Evolutionary conservation across 2,329 filamentous ascomycete species (phyloP), one percentile per base, ranked within the genome.

Genomic region (Penicillium corylophilum): DNA sequence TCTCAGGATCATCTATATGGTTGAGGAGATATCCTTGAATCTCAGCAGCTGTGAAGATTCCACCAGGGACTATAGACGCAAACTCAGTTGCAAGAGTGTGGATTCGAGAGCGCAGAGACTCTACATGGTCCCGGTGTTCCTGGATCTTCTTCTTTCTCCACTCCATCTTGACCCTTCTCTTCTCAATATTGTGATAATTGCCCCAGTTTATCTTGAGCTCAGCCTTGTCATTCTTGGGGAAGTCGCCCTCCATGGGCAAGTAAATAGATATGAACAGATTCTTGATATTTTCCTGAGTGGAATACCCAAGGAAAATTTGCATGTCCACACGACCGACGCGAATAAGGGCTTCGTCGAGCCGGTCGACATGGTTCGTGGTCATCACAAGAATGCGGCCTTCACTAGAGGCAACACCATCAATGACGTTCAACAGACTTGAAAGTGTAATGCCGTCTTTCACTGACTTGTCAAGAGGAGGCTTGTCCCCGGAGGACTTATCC

Each of bases 351-450:
- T 77, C 71, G 61, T 89, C 85, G 0, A 89, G 78, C 46, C 81
- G 79, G 44, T 88, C 83, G 0, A 81, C 79, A 44, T 81, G 78
- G 61, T 89, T 90, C 24, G 85, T 87, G 0, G 86, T 90, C 85
- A 90, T 89, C 65, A 90, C 81, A 16, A 90, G 77, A 23, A 89
- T 84, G 15, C 85, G 79, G 1, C 86, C 87, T 71, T 90, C 86
- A 51, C 82, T 81, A 0, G 83, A 84, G 0, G 84, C 85, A 0
- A 88, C 84, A 2, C 87, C 87, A 57, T 90, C 86, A 9, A 90
- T 79, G 8, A 85, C 82, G 54, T 89, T 90, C 23, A 90, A 73
- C 0, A 90, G 71, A 0, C 83, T 85, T 0, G 85, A 87, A 1
- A 90, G 77, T 0, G 82, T 83, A 40, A 94, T 80, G 7, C 77